phyloP scores from a whole-genome alignment of 2,329 filamentous ascomycete genomes.

The Penicillium decumbens region DNA sequence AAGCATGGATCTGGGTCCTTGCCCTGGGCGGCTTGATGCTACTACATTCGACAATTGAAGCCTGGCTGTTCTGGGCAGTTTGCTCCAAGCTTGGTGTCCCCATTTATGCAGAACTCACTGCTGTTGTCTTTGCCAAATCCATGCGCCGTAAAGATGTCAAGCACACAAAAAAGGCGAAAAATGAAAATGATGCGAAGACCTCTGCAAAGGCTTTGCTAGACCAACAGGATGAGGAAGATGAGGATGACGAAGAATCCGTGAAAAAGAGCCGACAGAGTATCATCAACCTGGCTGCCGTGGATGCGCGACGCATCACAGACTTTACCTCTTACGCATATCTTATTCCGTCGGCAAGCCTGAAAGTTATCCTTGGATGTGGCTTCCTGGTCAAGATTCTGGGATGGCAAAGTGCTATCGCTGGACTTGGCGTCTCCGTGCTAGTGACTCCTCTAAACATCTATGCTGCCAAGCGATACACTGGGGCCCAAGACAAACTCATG shows the following conservation, averaged over 20 bases:
- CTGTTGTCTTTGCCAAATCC: conserved; percentile 71
- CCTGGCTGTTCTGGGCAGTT: conserved; percentile 63
- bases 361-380: conserved; percentile 60
- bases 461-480: conserved; percentile 60
- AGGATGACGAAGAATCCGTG: conserved; percentile 42
- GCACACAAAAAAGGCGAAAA: conserved; percentile 34
- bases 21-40: conserved; percentile 59
- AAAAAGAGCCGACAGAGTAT: conserved; percentile 64
- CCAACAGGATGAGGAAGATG: conserved; percentile 42
- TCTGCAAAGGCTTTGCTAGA: conserved; percentile 13
- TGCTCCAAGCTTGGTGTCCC: conserved; percentile 61
- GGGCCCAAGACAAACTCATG: conserved; percentile 66
- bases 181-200: conserved; percentile 25
- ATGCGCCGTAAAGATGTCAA: conserved; percentile 69
- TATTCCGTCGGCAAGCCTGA: conserved; percentile 59
- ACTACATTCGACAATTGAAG: conserved; percentile 55
- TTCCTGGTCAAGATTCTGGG: conserved; percentile 68
- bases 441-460: conserved; percentile 66
- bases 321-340: conserved; percentile 64
- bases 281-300: conserved; percentile 72
- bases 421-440: conserved; percentile 59
- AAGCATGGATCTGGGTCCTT: conserved; percentile 65
- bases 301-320: conserved; percentile 63
- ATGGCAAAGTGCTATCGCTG: conserved; percentile 63
- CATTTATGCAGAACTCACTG: conserved; percentile 64